Conservation (phyloP, 2,329 filamentous ascomycete genomes). For the Clonostachys sp. region DNA sequence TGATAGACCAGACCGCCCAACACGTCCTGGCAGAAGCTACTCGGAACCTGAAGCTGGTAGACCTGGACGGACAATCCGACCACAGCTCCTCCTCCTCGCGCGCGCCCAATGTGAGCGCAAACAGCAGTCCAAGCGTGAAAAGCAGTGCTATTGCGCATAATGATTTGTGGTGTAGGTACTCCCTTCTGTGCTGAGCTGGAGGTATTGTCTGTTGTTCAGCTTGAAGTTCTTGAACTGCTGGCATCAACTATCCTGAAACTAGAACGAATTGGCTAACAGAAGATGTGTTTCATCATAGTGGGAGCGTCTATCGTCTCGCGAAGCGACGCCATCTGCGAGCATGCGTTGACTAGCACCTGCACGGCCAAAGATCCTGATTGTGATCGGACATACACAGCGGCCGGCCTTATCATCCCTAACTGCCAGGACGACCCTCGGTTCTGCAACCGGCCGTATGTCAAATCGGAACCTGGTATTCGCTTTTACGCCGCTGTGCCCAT, state of each 20-base stretch:
- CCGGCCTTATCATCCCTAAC: slow-evolving; percentile 20
- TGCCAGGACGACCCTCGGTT: slow-evolving; percentile 23
- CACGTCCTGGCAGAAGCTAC: slow-evolving; percentile 49
- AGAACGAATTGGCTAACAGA: too few species aligned
- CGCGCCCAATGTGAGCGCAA: too few species aligned
- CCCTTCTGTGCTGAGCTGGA: too few species aligned
- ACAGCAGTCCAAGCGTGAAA: too few species aligned
- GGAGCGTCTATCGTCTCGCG: slow-evolving; percentile 18
- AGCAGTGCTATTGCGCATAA: slow-evolving; percentile 3
- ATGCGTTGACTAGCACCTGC: slow-evolving; percentile 13
- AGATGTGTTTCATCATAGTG: slow-evolving; percentile 5
- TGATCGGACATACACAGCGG: slow-evolving; percentile 15
- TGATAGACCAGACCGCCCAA: slow-evolving; percentile 39
- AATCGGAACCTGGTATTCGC: slow-evolving; percentile 20
- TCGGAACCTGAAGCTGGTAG: slow-evolving; percentile 30
- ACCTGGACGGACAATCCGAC: slow-evolving; percentile 11
- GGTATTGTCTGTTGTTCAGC: too few species aligned
- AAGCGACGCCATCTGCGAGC: slow-evolving; percentile 24
- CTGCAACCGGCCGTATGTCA: slow-evolving; percentile 20
- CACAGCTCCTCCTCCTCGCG: too few species aligned
- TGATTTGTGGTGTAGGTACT: slow-evolving; percentile 24
- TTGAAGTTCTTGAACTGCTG: too few species aligned
- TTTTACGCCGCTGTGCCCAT: slow-evolving; percentile 50
- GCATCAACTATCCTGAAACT: too few species aligned
- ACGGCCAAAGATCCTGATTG: slow-evolving; percentile 12